Base-by-base conservation (phyloP, 768 basidiomycete genomes). In the Mycena alexandri region DNA sequence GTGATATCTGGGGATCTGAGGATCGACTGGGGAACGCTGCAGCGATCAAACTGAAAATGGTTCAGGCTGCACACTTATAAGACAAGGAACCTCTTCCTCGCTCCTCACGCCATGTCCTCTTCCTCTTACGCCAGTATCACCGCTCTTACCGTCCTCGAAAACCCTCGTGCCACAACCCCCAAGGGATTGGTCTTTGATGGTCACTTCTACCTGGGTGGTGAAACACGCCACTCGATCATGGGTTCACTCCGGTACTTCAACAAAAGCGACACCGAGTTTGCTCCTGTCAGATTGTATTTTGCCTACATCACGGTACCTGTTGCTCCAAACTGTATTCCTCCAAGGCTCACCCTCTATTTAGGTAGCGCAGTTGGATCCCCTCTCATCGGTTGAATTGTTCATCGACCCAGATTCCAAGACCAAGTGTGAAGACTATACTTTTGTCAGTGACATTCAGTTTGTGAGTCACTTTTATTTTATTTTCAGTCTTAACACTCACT, bases 391-490 rank as follows among this genome's bases (percentile, higher is more conserved):
- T 13, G 46, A 47, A 13, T n/a, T 22, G 9, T 47, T 47, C 46
- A 47, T 22, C n/a, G 21, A 22, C n/a, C 21, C 21, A 4, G 46
- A 13, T 5, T 21, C 46, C n/a, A 13, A 22, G 16, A 47, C 7
- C n/a, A 21, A 47, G 13, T 6, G 29, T 21, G 21, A 56, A 1
- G 56, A 58, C 11, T 60, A 47, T 22, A 9, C 58, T 19, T 47
- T 60, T 44, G 58, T 60, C 38, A 46, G 58, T 21, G 46, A 60
- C 24, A 60, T 60, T 34, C 58, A 60, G 25, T 36, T 33, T 13
- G 58, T 60, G 58, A 19, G 46, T 47, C 17, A 17, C 2, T 36
- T 42, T 36, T 34, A 17, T 60, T 33, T 13, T 16, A 16, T 19
- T 24, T 5, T 34, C 34, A 17, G 7, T 13, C 34, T 60, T 33